A percentile compares a stretch with the other conserved stretches of the same genome.
These are phyloP conservation scores for Fusarium tricinctum DNA, from an alignment of 2,329 filamentous ascomycete species.

Conservation along the genomic window DNA sequence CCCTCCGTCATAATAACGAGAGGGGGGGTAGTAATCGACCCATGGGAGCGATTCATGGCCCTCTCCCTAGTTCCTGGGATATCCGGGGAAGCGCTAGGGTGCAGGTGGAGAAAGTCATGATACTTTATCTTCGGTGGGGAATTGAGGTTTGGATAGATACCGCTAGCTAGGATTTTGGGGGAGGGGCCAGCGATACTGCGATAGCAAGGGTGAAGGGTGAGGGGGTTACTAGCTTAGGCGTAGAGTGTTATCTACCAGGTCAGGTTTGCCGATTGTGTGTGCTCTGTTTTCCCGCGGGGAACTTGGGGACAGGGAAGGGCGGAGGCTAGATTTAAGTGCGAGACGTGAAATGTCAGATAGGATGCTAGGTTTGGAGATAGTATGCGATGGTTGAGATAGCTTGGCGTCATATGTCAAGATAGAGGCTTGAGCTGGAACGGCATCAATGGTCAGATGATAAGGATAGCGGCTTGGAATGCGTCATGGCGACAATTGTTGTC, in stretches of 20 bases:
- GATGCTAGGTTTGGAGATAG: conserved; percentile 27
- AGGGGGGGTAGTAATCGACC: conserved; percentile 18
- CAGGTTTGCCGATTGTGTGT: conserved; percentile 15
- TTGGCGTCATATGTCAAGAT: conserved; percentile 22
- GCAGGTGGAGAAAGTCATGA: conserved; percentile 12
- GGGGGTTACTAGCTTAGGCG: conserved; percentile 9
- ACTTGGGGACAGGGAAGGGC: background rate
- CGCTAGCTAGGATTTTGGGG: conserved; percentile 24
- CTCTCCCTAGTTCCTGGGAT: conserved; percentile 10
- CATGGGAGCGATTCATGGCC: conserved; percentile 31
- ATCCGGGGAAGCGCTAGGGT: conserved; percentile 42
- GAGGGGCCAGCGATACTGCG: conserved; percentile 16
- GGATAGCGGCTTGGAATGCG: conserved; percentile 6
- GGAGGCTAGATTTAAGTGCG: conserved; percentile 36
- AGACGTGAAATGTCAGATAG: conserved; percentile 36
- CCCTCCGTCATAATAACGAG: background rate
- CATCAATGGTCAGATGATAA: background rate
- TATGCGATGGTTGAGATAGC: conserved; percentile 10
- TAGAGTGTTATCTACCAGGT: conserved; percentile 21
- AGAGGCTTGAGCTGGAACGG: background rate
- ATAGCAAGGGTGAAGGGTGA: conserved; percentile 18
- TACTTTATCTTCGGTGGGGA: conserved; percentile 12
- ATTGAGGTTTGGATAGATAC: conserved; percentile 33
- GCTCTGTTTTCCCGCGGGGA: conserved; percentile 35
- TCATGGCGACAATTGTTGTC: conserved; percentile 1